phyloP scores from a whole-genome alignment of 257 asterid species.

The Jacaranda copaia region DNA sequence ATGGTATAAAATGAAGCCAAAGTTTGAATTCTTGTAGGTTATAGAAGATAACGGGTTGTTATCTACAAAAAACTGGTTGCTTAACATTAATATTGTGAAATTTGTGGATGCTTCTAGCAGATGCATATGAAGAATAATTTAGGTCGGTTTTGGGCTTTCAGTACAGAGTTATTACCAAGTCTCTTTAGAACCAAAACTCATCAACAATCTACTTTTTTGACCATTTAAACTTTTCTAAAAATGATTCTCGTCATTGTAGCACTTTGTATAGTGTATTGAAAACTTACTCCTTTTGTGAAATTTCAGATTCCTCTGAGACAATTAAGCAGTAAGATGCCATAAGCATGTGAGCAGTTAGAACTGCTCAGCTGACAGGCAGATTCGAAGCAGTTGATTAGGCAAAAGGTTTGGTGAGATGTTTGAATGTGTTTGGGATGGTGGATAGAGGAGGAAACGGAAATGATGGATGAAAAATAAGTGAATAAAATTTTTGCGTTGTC shows the following conservation, averaged over 20 bases:
- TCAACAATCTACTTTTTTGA: constrained; percentile 44
- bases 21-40: constrained; percentile 28
- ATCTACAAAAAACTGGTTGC: constrained; percentile 46
- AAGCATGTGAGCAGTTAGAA: too few species aligned
- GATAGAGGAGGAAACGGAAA: too few species aligned
- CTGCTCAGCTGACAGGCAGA: too few species aligned
- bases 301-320: constrained; percentile 31
- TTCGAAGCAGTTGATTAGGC: too few species aligned
- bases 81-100: constrained; percentile 43
- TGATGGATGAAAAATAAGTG: too few species aligned
- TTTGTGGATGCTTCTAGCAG: constrained; percentile 13
- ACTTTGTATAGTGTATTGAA: constrained; percentile 13
- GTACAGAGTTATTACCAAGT: constrained; percentile 36
- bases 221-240: constrained; percentile 47
- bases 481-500: too few species aligned
- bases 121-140: constrained; percentile 23
- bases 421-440: too few species aligned
- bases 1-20: background rate
- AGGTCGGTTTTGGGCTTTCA: constrained; percentile 23
- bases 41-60: constrained; percentile 35
- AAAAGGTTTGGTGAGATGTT: too few species aligned
- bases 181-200: constrained; percentile 39
- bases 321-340: too few species aligned
- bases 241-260: constrained; percentile 50
- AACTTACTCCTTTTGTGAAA: constrained; percentile 28